Percentiles rank a stretch among this genome's conserved stretches.
These are phyloP conservation scores for Balamuthia mandrillaris DNA, from an alignment of 208 protist genomes.

Conservation along the genomic window DNA sequence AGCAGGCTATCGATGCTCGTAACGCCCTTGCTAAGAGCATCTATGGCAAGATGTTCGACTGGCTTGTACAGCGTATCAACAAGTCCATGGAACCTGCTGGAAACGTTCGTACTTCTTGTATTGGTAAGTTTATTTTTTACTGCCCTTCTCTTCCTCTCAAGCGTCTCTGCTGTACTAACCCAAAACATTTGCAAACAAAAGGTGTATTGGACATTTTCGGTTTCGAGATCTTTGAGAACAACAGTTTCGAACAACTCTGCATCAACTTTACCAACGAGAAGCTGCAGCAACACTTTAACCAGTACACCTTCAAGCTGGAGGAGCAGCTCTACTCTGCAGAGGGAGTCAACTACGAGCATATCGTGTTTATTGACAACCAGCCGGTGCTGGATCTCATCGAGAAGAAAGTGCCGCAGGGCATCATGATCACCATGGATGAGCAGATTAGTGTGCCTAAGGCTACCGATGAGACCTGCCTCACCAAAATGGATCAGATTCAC, in stretches of 20 bases:
- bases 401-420: slow-evolving; percentile 24
- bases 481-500: not conserved
- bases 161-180: too few relatives aligned
- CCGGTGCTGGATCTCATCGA: slow-evolving; percentile 49
- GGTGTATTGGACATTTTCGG: slow-evolving; percentile 68
- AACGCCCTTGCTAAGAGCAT: slow-evolving; percentile 70
- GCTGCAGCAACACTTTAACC: slow-evolving; percentile 65
- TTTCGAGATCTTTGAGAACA: slow-evolving; percentile 79
- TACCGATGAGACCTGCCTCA: not conserved
- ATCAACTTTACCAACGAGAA: slow-evolving; percentile 80
- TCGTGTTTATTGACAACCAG: slow-evolving; percentile 58
- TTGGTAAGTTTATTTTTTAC: not conserved
- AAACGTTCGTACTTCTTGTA: slow-evolving; percentile 40
- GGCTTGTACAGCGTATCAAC: slow-evolving; percentile 70
- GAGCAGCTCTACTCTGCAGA: slow-evolving; percentile 62
- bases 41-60: slow-evolving; percentile 70
- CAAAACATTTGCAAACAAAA: too few relatives aligned
- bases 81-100: slow-evolving; percentile 44
- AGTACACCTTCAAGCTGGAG: slow-evolving; percentile 64
- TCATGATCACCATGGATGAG: slow-evolving; percentile 60
- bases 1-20: slow-evolving; percentile 22
- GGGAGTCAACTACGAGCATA: slow-evolving; percentile 30
- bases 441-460: slow-evolving; percentile 56
- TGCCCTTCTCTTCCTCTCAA: not conserved
- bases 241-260: slow-evolving; percentile 77